Percentiles rank a stretch among this genome's conserved stretches.
phyloP scores from a whole-genome alignment of 208 protist genomes.

The Acanthamoeba triangularis region DNA sequence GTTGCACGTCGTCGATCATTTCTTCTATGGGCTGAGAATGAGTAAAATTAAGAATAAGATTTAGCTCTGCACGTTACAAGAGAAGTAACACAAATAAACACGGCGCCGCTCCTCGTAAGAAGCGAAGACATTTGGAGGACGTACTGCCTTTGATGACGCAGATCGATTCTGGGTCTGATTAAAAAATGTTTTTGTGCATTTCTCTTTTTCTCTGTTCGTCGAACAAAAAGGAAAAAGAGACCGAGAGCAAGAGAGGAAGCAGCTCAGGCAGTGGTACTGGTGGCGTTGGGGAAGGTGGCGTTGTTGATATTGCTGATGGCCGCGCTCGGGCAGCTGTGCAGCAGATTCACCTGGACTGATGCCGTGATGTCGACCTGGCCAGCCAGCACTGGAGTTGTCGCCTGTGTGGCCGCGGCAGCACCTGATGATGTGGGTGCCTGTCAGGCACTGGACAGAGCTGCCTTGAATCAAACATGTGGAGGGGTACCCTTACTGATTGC shows the following conservation, averaged over 20 bases:
- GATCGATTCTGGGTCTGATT: too few species aligned
- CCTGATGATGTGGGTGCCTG: not conserved
- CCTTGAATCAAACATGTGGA: not conserved
- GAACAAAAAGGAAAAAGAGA: too few species aligned
- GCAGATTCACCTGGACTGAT: not conserved
- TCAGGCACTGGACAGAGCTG: not conserved
- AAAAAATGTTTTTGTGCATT: too few species aligned
- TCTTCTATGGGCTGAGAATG: not conserved
- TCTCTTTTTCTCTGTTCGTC: too few species aligned
- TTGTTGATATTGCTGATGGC: constrained; percentile 41
- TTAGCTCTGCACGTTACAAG: too few species aligned
- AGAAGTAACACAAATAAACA: too few species aligned
- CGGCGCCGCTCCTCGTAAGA: too few species aligned
- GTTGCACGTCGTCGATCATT: constrained; percentile 66
- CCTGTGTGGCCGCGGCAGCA: not conserved
- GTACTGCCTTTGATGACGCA: too few species aligned
- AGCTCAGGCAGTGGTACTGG: not conserved
- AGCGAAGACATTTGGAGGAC: too few species aligned
- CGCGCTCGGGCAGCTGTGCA: not conserved
- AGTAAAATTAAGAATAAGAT: too few species aligned
- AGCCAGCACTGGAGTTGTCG: not conserved
- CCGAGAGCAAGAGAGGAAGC: too few species aligned
- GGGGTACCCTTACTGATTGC: not conserved
- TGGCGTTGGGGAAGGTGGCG: not conserved
- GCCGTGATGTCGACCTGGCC: constrained; percentile 20